Evolutionary conservation across 768 basidiomycete species (phyloP).

Genomic region (Podaxis sp.): DNA sequence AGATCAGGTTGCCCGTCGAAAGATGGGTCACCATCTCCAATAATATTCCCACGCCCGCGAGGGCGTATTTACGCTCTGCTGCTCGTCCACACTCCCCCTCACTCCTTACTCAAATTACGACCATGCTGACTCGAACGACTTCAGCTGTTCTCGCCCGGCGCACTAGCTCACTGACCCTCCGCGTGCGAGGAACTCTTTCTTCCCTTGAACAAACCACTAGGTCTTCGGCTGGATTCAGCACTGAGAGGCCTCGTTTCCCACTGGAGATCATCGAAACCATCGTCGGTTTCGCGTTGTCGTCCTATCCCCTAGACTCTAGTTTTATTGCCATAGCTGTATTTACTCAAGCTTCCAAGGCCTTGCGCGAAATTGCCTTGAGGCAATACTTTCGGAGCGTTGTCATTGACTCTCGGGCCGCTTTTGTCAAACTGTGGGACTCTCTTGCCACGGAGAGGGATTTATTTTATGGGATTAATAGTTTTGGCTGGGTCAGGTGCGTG

Average conservation of each 20-base stretch:
- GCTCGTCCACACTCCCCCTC: neutral
- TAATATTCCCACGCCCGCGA: neutral
- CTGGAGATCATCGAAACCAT: conserved; percentile 17
- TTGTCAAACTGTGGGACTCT: conserved; percentile 9
- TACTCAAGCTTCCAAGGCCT: conserved; percentile 36
- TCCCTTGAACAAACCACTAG: neutral
- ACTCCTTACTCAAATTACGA: neutral
- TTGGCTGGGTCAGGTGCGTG: conserved; percentile 48
- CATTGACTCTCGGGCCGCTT: conserved; percentile 15
- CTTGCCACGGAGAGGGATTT: conserved; percentile 12
- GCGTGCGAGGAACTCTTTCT: neutral
- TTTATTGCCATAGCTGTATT: conserved; percentile 31
- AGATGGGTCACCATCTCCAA: too few species aligned
- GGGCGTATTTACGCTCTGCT: neutral
- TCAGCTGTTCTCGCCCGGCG: conserved; percentile 2
- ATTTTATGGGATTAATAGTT: conserved; percentile 25
- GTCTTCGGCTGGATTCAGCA: neutral
- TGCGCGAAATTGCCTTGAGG: conserved; percentile 43
- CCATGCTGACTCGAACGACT: conserved; percentile 4
- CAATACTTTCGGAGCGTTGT: conserved; percentile 28
- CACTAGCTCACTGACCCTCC: conserved; percentile 4
- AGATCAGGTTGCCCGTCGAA: too few species aligned
- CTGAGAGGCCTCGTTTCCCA: neutral
- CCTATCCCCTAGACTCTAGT: conserved; percentile 3
- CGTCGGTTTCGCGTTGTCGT: conserved; percentile 15